Evolutionary conservation across 306 rosid genomes (phyloP), one percentile per base, ranked within the genome.

Genomic region (Fragaria vesca): DNA sequence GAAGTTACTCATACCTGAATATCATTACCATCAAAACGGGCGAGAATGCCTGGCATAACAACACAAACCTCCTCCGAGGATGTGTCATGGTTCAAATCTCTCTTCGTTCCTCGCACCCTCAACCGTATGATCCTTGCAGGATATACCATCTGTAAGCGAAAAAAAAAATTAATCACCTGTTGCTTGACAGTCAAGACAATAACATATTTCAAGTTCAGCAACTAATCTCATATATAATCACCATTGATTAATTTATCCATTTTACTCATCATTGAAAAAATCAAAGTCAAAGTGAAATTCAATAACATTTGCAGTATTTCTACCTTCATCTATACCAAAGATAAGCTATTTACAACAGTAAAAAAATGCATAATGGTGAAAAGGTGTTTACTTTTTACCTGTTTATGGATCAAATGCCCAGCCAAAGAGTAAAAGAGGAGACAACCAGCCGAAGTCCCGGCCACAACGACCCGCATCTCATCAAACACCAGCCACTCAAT

Each of bases 51-150:
- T 0, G 91, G 89, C 94, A 93, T 85, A 55, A 91, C 86, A 74
- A 88, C 81, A 72, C 93, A 93, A 84, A 93, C 93, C 88, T 95
- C 99, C 88, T 93, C 98, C 1, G 92, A 86, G 60, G 94, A 91
- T 66, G 90, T 75, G 51, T 88, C 98, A 75, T 93, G 90, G 72
- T 76, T 88, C 84, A 91, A 84, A 75, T 89, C 98, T 82, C 91
- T 93, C 84, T 93, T 95, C 12, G 93, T 86, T 82, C 99, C 96
- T 9, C 93, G 94, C 55, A 95, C 93, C 83, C 98, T 89, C 76
- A 95, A 80, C 87, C 93, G 93, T 47, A 91, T 69, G 83, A 95
- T 82, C 74, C 86, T 85, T 45, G 82, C 93, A 73, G 93, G 94
- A 87, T 93, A 87, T 74, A 95, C 86, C 84, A 88, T 79, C 99